phyloP scores from a whole-genome alignment of 768 basidiomycete genomes.

The Fistulinella prunicolor region DNA sequence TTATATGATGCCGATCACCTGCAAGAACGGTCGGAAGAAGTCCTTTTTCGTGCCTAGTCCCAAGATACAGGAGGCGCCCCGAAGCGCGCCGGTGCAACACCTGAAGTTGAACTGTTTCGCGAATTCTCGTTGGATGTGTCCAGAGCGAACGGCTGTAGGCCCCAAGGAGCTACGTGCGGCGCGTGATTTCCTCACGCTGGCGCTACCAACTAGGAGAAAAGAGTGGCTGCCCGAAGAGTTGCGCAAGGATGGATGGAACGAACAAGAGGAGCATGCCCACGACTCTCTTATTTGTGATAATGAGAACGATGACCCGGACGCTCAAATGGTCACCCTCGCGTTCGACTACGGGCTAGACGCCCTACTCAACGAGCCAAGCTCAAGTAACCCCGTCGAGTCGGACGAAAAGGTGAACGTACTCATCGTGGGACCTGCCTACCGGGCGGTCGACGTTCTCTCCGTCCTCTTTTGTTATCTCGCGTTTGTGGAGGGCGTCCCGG shows the following conservation, averaged over 20 bases:
- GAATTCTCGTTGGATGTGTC: no score
- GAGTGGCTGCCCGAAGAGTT: constrained; percentile 1
- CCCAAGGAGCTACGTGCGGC: constrained; percentile 37
- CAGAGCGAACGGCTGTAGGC: constrained; percentile 29
- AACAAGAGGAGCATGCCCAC: no score
- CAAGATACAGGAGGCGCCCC: background rate
- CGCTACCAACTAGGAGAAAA: constrained; percentile 31
- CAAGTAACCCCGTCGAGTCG: no score
- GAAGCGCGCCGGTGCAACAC: background rate
- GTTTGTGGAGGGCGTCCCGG: constrained; percentile 3
- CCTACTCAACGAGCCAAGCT: no score
- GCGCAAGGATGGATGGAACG: background rate
- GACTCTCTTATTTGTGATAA: no score
- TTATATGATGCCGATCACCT: background rate
- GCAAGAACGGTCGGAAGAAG: no score
- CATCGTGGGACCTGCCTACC: no score
- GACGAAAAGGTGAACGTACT: no score
- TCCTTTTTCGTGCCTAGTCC: no score
- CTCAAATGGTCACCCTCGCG: no score
- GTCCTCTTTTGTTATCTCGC: constrained; percentile 13
- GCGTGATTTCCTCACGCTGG: constrained; percentile 43
- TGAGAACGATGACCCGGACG: no score
- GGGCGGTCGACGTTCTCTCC: constrained; percentile 11
- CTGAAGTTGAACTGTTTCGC: background rate
- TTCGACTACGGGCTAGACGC: no score